phyloP scores from a whole-genome alignment of 2,329 filamentous ascomycete genomes.

The Fonsecaea pedrosoi region DNA sequence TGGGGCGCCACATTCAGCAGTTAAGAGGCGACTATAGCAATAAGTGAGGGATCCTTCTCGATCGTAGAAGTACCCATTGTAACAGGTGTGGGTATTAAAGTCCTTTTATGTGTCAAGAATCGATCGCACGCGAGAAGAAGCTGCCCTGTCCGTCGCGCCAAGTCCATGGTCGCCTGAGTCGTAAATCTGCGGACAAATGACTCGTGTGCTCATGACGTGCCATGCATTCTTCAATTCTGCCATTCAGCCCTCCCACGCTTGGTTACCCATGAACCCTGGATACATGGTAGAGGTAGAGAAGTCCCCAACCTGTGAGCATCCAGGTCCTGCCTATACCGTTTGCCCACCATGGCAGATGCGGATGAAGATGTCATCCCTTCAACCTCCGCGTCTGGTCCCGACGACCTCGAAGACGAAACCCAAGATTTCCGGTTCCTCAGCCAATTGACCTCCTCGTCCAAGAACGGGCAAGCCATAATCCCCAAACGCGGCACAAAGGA shows the following conservation, averaged over 20 bases:
- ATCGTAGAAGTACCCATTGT: not conserved
- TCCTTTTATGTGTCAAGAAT: not conserved
- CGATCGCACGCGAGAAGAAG: not conserved
- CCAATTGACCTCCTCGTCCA: conserved; percentile 57
- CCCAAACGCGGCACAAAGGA: conserved; percentile 96
- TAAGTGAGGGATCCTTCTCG: not conserved
- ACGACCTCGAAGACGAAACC: conserved; percentile 75
- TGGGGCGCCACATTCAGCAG: not conserved
- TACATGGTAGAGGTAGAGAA: too few relatives aligned
- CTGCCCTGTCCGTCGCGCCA: not conserved
- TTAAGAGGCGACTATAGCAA: not conserved
- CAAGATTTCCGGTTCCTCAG: conserved; percentile 84
- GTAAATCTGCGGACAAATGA: not conserved
- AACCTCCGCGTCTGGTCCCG: conserved; percentile 52
- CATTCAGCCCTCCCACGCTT: not conserved
- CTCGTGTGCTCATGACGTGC: conserved; percentile 6
- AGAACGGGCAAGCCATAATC: conserved; percentile 56
- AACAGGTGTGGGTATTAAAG: not conserved
- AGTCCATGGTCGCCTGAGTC: conserved; percentile 4
- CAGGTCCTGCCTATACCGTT: not conserved
- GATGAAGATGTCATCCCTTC: conserved; percentile 51
- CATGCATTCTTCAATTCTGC: not conserved
- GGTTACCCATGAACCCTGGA: too few relatives aligned
- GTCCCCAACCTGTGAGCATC: not conserved
- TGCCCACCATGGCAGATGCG: conserved; percentile 49